A percentile compares a stretch with the other conserved stretches of the same genome.
phyloP scores from a whole-genome alignment of 139 green algal species.

The Ostreobium quekettii region DNA sequence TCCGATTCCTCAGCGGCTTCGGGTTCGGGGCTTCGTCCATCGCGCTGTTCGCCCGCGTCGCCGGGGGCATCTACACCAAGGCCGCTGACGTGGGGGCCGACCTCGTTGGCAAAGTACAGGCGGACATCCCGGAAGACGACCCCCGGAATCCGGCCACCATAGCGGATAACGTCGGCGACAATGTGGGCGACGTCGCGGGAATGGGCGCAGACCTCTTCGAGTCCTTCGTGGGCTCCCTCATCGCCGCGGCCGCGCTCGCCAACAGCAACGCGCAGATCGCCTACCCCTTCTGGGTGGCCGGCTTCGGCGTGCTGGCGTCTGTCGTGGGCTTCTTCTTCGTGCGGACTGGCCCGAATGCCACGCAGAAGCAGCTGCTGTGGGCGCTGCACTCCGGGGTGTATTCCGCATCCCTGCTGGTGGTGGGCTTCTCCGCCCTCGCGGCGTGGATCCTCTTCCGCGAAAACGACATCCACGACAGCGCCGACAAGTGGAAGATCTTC shows the following conservation, averaged over 20 bases:
- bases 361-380: constrained; percentile 34
- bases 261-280: constrained; percentile 25
- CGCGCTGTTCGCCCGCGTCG: constrained; percentile 53
- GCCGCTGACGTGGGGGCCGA: constrained; percentile 69
- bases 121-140: constrained; percentile 67
- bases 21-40: constrained; percentile 59
- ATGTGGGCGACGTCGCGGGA: constrained; percentile 59
- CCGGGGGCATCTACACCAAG: constrained; percentile 64
- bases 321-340: constrained; percentile 39
- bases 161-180: constrained; percentile 62
- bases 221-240: constrained; percentile 34
- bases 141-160: constrained; percentile 63
- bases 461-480: constrained; percentile 14
- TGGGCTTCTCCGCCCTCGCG: constrained; percentile 30
- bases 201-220: constrained; percentile 64
- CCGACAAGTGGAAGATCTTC: constrained; percentile 24
- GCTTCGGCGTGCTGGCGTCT: constrained; percentile 34
- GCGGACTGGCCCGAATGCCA: constrained; percentile 34
- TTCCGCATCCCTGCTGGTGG: constrained; percentile 35
- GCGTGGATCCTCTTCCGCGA: constrained; percentile 31
- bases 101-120: constrained; percentile 71
- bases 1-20: constrained; percentile 40
- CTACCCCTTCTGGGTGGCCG: constrained; percentile 44
- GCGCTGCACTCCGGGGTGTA: constrained; percentile 33
- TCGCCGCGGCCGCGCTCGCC: constrained; percentile 31